These are phyloP conservation scores for Pythium vanterpoolii DNA, from an alignment of 352 stramenopile species.

Conservation along the genomic window DNA sequence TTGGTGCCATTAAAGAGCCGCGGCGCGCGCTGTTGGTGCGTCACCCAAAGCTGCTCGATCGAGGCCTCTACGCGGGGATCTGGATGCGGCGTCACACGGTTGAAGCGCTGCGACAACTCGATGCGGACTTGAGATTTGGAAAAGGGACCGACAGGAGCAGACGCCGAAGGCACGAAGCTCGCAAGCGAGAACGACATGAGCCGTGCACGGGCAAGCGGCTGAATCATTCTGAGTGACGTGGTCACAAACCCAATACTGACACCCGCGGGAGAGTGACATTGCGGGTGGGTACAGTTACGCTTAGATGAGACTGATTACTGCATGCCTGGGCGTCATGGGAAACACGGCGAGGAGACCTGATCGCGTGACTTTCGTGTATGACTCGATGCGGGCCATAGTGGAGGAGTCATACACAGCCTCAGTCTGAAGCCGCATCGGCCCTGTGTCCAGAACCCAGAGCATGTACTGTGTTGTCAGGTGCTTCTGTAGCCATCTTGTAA, in stretches of 20 bases:
- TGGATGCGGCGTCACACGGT: conserved; percentile 37
- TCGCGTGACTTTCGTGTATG: too few species aligned
- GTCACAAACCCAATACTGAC: not conserved
- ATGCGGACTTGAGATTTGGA: not conserved
- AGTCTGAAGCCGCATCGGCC: too few species aligned
- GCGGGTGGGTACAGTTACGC: too few species aligned
- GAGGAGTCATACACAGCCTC: too few species aligned
- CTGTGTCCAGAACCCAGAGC: too few species aligned
- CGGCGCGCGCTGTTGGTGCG: conserved; percentile 30
- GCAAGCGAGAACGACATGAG: conserved; percentile 25
- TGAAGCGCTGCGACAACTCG: conserved; percentile 38
- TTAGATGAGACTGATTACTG: too few species aligned
- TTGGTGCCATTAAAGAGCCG: conserved; percentile 77
- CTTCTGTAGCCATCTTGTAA: too few species aligned
- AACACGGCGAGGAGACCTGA: too few species aligned
- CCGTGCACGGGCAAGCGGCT: not conserved
- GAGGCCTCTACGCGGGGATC: conserved; percentile 34
- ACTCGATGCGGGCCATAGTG: too few species aligned
- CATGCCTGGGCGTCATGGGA: too few species aligned
- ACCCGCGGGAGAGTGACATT: not conserved
- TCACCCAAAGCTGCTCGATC: conserved; percentile 39
- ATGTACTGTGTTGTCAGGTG: too few species aligned
- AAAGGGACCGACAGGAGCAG: conserved; percentile 7
- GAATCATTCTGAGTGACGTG: not conserved
- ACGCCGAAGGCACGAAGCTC: conserved; percentile 13